These are phyloP conservation scores for Hebeloma cylindrosporum DNA, from an alignment of 768 basidiomycete genomes.

Conservation along the genomic window DNA sequence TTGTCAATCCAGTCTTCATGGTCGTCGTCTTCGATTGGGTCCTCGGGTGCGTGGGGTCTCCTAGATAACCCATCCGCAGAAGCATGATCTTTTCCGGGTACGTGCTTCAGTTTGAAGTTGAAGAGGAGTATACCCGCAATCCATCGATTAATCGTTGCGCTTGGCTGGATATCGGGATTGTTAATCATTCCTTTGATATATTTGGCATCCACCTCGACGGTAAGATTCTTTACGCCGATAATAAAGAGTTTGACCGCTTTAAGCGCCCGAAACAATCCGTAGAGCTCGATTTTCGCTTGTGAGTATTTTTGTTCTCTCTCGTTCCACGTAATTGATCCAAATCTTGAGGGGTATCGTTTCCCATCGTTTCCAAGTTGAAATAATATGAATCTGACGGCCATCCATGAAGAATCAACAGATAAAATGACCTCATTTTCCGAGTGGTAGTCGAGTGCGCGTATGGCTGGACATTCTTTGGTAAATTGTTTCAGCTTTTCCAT, in stretches of 20 bases:
- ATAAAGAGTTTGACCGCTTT: conserved; percentile 19
- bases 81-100: conserved; percentile 28
- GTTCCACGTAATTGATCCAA: conserved; percentile 20
- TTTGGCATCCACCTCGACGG: conserved; percentile 30
- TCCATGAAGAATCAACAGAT: conserved; percentile 20
- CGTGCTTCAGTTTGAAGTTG: conserved; percentile 35
- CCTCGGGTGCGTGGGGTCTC: no score
- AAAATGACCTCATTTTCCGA: conserved; percentile 18
- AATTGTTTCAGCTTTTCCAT: conserved; percentile 16
- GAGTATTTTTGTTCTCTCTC: conserved; percentile 24
- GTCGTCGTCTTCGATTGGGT: conserved; percentile 1
- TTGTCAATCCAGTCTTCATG: conserved; percentile 8
- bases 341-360: conserved; percentile 16
- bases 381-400: conserved; percentile 19
- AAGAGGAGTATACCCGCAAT: conserved; percentile 39
- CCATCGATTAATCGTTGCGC: conserved; percentile 41
- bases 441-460: conserved; percentile 16
- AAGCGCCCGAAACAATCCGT: conserved; percentile 26
- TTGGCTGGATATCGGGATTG: conserved; percentile 38
- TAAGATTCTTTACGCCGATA: conserved; percentile 25
- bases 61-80: no score
- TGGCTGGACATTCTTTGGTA: conserved; percentile 6
- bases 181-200: conserved; percentile 40
- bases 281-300: conserved; percentile 33
- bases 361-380: conserved; percentile 15